Evolutionary conservation across 2,329 filamentous ascomycete genomes (phyloP).

Genomic region (Lasiodiplodia sp.): DNA sequence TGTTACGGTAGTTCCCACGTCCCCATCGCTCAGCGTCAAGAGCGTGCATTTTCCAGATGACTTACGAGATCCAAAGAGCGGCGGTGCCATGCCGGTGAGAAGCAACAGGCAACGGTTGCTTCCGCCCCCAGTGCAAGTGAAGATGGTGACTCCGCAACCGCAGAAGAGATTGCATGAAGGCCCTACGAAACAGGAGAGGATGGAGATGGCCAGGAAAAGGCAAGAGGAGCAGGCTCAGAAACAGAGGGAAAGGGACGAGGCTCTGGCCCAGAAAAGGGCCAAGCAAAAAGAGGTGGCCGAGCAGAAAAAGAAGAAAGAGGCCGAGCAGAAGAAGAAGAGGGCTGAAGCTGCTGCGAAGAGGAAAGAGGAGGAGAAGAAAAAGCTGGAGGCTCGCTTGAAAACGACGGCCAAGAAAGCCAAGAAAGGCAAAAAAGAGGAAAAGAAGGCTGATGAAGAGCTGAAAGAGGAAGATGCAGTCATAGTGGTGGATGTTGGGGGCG

Average conservation of each 20-base stretch:
- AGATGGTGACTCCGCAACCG: conserved; percentile 6
- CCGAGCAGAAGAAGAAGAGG: conserved; percentile 5
- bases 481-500: conserved; percentile 15
- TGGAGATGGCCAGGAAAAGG: conserved; percentile 12
- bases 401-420: conserved; percentile 10
- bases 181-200: conserved; percentile 18
- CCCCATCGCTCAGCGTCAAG: conserved; percentile 27
- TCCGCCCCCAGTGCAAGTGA: not conserved
- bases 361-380: conserved; percentile 25
- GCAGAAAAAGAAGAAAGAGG: not conserved
- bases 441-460: not conserved
- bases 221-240: conserved; percentile 11
- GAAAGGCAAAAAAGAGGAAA: not conserved
- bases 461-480: not conserved
- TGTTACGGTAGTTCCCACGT: conserved; percentile 5
- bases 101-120: not conserved
- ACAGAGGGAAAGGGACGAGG: conserved; percentile 13
- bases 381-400: conserved; percentile 12
- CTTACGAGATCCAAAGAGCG: conserved; percentile 20
- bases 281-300: conserved; percentile 7
- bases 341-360: conserved; percentile 1
- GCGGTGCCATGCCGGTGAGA: not conserved
- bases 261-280: not conserved
- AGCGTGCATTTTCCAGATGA: conserved; percentile 29
- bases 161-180: conserved; percentile 18